A percentile compares a stretch with the other conserved stretches of the same genome.
phyloP scores from a whole-genome alignment of 169 alveolate species.

The Cryptosporidium parvum region DNA sequence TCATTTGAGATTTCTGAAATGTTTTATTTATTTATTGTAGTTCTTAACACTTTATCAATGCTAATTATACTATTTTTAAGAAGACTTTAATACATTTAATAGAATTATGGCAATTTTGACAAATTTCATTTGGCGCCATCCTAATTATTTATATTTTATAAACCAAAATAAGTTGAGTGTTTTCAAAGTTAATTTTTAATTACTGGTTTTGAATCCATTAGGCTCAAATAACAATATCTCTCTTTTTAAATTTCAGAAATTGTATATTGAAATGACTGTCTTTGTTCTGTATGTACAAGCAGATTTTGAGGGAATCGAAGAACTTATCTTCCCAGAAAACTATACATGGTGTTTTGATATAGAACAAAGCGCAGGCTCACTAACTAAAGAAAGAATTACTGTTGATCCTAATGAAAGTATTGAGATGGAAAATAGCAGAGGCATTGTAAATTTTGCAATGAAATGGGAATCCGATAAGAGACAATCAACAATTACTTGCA shows the following conservation, averaged over 20 bases:
- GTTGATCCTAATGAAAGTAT: slow-evolving; percentile 68
- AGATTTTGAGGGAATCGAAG: slow-evolving; percentile 67
- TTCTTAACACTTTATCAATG: background rate
- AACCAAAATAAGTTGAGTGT: too few species aligned
- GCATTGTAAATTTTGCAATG: slow-evolving; percentile 63
- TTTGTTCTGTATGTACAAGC: slow-evolving; percentile 68
- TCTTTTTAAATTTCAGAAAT: background rate
- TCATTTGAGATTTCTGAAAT: slow-evolving; percentile 8
- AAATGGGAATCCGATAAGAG: slow-evolving; percentile 72
- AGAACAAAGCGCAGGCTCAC: slow-evolving; percentile 63
- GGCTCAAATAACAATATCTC: background rate
- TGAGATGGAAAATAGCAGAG: slow-evolving; percentile 72
- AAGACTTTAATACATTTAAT: background rate
- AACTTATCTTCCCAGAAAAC: slow-evolving; percentile 63
- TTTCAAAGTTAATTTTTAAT: too few species aligned
- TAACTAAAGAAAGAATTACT: slow-evolving; percentile 59
- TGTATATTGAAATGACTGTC: slow-evolving; percentile 24
- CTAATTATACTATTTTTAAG: background rate
- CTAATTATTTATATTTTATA: too few species aligned
- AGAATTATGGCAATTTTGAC: slow-evolving; percentile 2
- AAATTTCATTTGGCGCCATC: slow-evolving; percentile 1
- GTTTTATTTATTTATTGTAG: background rate
- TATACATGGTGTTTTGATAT: slow-evolving; percentile 73
- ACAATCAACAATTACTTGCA: slow-evolving; percentile 51
- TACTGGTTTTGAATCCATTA: background rate